phyloP scores from a whole-genome alignment of 257 asterid species.

The Solanum ahanhuiri region DNA sequence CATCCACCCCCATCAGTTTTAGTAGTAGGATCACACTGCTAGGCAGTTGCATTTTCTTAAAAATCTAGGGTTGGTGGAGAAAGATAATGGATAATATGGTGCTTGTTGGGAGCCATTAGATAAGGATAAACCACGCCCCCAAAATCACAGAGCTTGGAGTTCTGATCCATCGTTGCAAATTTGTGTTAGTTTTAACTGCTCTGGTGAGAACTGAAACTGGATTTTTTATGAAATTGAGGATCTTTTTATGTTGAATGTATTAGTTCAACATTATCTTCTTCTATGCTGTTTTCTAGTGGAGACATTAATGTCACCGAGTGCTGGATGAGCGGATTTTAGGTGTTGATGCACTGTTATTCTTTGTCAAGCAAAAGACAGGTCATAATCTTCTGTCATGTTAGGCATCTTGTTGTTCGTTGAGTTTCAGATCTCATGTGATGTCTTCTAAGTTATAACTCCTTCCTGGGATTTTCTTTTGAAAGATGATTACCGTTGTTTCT shows the following conservation, averaged over 20 bases:
- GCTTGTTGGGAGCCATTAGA: background rate
- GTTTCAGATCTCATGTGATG: background rate
- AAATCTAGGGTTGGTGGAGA: background rate
- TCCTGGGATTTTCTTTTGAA: background rate
- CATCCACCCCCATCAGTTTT: background rate
- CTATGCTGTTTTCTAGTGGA: background rate
- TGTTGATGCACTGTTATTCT: background rate
- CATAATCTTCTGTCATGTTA: background rate
- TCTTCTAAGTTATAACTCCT: background rate
- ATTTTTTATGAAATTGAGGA: background rate
- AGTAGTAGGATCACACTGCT: background rate
- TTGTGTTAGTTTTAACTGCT: background rate
- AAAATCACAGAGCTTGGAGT: background rate
- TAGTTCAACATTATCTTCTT: background rate
- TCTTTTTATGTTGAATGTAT: background rate
- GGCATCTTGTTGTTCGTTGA: background rate
- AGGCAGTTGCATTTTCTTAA: background rate
- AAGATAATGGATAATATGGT: background rate
- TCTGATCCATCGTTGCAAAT: background rate
- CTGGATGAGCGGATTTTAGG: background rate
- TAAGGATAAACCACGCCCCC: background rate
- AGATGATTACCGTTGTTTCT: background rate
- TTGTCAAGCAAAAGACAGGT: background rate
- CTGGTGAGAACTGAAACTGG: background rate
- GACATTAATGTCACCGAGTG: background rate